Evolutionary conservation across 768 basidiomycete species (phyloP).

Genomic region (Melanogaster broomeanus): DNA sequence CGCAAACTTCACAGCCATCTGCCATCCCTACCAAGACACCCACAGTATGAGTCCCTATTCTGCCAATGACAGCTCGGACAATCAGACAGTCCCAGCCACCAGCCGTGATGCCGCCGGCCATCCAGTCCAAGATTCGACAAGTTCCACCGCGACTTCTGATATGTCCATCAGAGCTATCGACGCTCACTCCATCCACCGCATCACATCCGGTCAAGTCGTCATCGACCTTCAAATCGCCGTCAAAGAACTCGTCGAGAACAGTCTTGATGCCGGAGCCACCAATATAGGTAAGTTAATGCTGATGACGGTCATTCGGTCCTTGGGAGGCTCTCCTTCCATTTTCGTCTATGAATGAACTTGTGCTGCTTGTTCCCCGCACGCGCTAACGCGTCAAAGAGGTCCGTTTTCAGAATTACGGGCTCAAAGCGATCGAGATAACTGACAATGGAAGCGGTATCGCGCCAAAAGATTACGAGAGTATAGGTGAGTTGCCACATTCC

Average conservation of each 20-base stretch:
- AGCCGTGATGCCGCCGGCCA: not conserved
- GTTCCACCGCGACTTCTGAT: no score
- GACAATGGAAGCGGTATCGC: constrained; percentile 93
- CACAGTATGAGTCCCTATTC: not conserved
- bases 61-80: not conserved
- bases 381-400: constrained; percentile 58
- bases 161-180: constrained; percentile 63
- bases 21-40: not conserved
- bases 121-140: not conserved
- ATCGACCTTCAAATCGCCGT: constrained; percentile 91
- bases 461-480: constrained; percentile 69
- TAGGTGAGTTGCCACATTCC: constrained; percentile 55
- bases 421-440: constrained; percentile 80
- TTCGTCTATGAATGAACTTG: not conserved
- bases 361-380: not conserved
- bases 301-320: not conserved
- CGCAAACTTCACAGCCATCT: not conserved
- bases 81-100: not conserved
- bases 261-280: constrained; percentile 89
- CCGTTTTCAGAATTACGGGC: constrained; percentile 84
- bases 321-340: not conserved
- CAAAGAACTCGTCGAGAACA: constrained; percentile 97
- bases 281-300: constrained; percentile 62
- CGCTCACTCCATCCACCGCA: constrained; percentile 73
- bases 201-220: constrained; percentile 95